Base-by-base conservation (phyloP, 2,329 filamentous ascomycete genomes). In the Lasiodiplodia theobromae region DNA sequence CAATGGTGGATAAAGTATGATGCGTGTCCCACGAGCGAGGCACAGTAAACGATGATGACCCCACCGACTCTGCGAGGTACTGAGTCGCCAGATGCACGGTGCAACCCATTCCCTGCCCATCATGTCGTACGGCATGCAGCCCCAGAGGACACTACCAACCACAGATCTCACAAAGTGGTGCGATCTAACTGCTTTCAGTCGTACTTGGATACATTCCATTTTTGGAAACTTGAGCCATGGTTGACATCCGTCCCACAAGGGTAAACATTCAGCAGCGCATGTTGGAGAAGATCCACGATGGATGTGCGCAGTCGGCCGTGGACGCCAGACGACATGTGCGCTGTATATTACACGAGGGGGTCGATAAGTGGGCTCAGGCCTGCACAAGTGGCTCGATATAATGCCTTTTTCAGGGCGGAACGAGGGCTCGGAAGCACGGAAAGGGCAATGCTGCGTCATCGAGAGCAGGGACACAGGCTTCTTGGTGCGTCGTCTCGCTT, bases 91-190 rank as follows among this genome's bases (percentile, higher is more conserved):
- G n/a, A 52, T 52, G 60, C 44, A 64, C 60, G 60, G 60, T 64
- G 44, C 47, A 64, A 64, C 47, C n/a, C n/a, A 5, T 38, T 52
- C 47, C 60, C 37, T 64, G 60, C 31, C 21, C 47, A 7, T 28
- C 18, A 16, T 23, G 60, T 64, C 44, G 60, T 52, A 64, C 60
- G 31, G 60, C 47, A 49, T 64, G 44, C 60, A 52, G 47, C 60
- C 18, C 47, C 51, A 53, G 47, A 16, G n/a, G 12, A 47, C 37
- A 25, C 31, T 52, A 31, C 60, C 60, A 64, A 38, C 47, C 60
- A 52, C n/a, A 18, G 31, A 47, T 52, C 44, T 64, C 47, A 64
- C 31, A 52, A 38, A 34, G 60, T 64, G 12, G 60, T 64, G 51
- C 60, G 44, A 64, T 53, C n/a, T 23, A 10, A 28, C 31, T 51